Conservation (phyloP, 1,139 yeast species). For the Zygotorulaspora mrakii region DNA sequence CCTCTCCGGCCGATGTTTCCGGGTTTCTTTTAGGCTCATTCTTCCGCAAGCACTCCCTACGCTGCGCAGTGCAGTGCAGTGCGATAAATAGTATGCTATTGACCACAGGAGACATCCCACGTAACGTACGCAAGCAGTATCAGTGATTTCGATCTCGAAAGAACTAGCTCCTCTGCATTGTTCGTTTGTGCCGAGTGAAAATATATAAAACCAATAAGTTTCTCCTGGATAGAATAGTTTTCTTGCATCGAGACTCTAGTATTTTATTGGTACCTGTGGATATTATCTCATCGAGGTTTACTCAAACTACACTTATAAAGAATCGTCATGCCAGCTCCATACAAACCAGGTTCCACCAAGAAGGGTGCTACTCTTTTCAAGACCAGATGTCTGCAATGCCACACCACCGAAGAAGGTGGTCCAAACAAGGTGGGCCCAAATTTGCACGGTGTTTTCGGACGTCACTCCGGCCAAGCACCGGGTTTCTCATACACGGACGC, state of each 20-base stretch:
- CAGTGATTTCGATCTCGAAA: not conserved
- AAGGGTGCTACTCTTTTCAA: slow-evolving; percentile 98
- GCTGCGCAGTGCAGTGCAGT: too few relatives aligned
- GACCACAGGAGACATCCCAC: not conserved
- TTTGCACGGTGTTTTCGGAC: slow-evolving; percentile 90
- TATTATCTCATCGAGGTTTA: too few relatives aligned
- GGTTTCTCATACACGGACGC: slow-evolving; percentile 98
- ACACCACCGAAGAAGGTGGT: slow-evolving; percentile 93
- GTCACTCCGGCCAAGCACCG: slow-evolving; percentile 85
- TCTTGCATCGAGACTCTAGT: too few relatives aligned
- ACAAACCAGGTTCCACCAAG: slow-evolving; percentile 70
- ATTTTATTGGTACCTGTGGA: too few relatives aligned
- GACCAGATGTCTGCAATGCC: slow-evolving; percentile 99
- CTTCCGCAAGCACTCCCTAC: too few relatives aligned
- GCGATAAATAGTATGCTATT: not conserved
- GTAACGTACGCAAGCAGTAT: not conserved
- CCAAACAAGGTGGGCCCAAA: slow-evolving; percentile 99
- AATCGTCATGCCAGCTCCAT: slow-evolving; percentile 20
- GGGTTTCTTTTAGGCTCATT: too few relatives aligned
- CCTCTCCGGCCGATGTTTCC: not conserved
- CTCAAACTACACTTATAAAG: slow-evolving; percentile 1
- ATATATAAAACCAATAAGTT: not conserved
- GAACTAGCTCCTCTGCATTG: too few relatives aligned
- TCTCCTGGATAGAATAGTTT: too few relatives aligned
- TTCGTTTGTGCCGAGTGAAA: too few relatives aligned